Evolutionary conservation across 768 basidiomycete genomes (phyloP), one percentile per base, ranked within the genome.

Genomic region (Lactarius sp.): DNA sequence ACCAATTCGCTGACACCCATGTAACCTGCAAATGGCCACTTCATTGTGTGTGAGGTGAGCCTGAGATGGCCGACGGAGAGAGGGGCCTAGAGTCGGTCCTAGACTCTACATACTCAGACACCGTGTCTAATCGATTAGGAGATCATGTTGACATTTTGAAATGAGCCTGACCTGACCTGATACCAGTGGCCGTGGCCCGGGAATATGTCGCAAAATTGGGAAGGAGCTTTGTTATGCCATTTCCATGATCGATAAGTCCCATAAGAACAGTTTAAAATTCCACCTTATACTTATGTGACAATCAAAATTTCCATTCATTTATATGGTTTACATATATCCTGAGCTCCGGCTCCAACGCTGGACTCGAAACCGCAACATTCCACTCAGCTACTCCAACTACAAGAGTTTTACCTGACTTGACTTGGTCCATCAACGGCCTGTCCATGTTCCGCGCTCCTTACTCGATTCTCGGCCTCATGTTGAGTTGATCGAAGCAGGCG

Each of bases 341-440:
- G 27, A 27, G 27, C 27, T 27, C 27, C 27, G 22, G 27, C 27
- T 27, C 27, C 27, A 27, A 27, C 27, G 27, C 27, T 27, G 27
- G 27, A 27, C 27, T 27, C 27, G 27, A 27, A 27, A 27, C 27
- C 27, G 27, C 27, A 27, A 27, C 27, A 27, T 70, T 80, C 80
- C 56, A 18, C 75, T 0, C 77, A 90, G 68, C 81, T 84, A 9
- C 75, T 77, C 36, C 82, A 84, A 54, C 84, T 93, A 6, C 83
- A 85, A 73, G 91, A 92, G 70, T 72, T 82, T 63, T 92, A 90
- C 70, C 84, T 89, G 5, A 63, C 70, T 84, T 89, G 5, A 63
- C 70, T 68, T 92, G 83, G 83, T 82, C 87, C 70, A 78, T 77
- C 67, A 88, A 91, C 69, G 90, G 90, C 85, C 68, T 58, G 73